Evolutionary conservation across 75 land plant genomes (phyloP).

Genomic region (Larix kaempferi): DNA sequence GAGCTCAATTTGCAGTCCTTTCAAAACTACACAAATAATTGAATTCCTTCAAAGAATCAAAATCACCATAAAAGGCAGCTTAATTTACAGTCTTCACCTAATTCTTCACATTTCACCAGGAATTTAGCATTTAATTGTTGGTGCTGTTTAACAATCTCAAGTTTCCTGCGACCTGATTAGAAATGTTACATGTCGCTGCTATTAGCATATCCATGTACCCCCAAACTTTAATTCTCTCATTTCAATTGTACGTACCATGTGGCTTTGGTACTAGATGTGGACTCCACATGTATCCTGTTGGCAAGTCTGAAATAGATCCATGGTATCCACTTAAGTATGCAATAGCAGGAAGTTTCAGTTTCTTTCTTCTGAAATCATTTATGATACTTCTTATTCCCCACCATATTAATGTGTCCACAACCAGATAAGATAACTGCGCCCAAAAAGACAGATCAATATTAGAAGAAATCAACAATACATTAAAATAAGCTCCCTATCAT

Average conservation of each 20-base stretch:
- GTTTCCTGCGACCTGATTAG: neutral
- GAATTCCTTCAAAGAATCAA: too few relatives aligned
- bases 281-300: conserved; percentile 99
- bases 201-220: neutral
- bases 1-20: too few relatives aligned
- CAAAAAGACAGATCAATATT: conserved; percentile 1
- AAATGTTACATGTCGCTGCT: neutral
- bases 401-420: conserved; percentile 95
- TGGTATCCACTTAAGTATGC: conserved; percentile 92
- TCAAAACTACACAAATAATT: too few relatives aligned
- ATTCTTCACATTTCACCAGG: neutral
- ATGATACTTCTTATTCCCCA: conserved; percentile 91
- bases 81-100: neutral
- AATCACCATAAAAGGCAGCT: neutral
- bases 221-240: neutral
- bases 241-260: conserved; percentile 44
- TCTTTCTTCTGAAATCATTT: conserved; percentile 86
- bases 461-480: neutral
- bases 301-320: conserved; percentile 91
- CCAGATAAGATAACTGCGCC: conserved; percentile 84
- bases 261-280: conserved; percentile 96
- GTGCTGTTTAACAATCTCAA: neutral
- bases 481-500: neutral
- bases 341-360: conserved; percentile 87
- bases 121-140: neutral